Percentiles rank a stretch among this genome's conserved stretches.
Evolutionary conservation across 2,329 filamentous ascomycete genomes (phyloP).

Genomic region (Juglanconis juglandina): DNA sequence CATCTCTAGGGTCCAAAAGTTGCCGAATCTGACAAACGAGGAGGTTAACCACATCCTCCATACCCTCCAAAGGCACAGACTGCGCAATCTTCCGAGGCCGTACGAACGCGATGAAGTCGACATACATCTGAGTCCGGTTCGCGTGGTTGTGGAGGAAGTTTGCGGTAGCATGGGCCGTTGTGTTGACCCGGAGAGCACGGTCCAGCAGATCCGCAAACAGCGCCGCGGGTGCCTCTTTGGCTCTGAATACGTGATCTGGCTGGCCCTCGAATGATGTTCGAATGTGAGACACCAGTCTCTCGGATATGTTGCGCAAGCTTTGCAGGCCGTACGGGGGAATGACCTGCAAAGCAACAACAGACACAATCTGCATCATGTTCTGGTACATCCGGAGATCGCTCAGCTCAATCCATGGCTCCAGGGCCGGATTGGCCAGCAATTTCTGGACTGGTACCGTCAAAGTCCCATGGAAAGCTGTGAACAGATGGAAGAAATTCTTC

Average conservation of each 20-base stretch:
- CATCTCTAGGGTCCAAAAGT: conserved; percentile 65
- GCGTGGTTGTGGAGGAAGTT: conserved; percentile 87
- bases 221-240: conserved; percentile 83
- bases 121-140: conserved; percentile 92
- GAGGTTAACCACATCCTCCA: conserved; percentile 64
- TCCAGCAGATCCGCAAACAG: conserved; percentile 84
- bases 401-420: conserved; percentile 91
- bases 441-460: conserved; percentile 96
- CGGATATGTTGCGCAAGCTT: conserved; percentile 81
- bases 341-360: conserved; percentile 84
- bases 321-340: conserved; percentile 84
- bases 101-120: conserved; percentile 76
- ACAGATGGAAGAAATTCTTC: conserved; percentile 93
- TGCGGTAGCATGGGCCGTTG: conserved; percentile 88
- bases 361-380: conserved; percentile 90
- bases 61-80: conserved; percentile 58
- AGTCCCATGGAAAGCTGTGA: conserved; percentile 92
- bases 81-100: conserved; percentile 61
- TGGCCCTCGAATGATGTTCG: conserved; percentile 80
- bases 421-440: conserved; percentile 73
- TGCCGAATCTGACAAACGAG: conserved; percentile 65
- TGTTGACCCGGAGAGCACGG: conserved; percentile 84
- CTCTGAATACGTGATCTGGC: conserved; percentile 78
- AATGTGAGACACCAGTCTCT: conserved; percentile 76
- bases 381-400: conserved; percentile 96